Evolutionary conservation across 495 filamentous ascomycete genomes (phyloP).

Genomic region (Melanomma pulvis-pyrius): DNA sequence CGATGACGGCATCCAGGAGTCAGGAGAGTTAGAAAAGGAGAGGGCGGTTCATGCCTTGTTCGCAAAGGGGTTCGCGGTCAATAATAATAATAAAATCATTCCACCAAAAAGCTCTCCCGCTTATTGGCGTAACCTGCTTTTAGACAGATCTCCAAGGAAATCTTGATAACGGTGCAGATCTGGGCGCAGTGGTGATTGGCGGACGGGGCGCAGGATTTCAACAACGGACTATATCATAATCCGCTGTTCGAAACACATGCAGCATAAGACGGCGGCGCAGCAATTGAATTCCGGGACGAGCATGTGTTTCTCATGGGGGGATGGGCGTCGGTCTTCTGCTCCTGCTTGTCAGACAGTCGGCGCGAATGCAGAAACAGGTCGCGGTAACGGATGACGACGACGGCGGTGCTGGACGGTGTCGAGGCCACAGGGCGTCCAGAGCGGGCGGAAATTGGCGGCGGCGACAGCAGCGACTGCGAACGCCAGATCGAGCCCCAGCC

Average conservation of each 20-base stretch:
- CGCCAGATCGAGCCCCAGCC: constrained; percentile 10
- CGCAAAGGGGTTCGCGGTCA: background rate
- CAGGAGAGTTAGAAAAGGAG: background rate
- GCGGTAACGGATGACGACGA: background rate
- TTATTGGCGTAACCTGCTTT: background rate
- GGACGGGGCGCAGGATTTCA: background rate
- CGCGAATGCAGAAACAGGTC: background rate
- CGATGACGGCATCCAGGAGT: background rate
- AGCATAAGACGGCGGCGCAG: background rate
- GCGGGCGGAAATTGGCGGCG: constrained; percentile 18
- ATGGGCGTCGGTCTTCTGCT: too few species aligned
- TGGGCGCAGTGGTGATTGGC: background rate
- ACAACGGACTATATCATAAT: background rate
- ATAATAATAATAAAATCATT: too few species aligned
- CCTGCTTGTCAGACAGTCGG: background rate
- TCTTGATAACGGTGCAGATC: background rate
- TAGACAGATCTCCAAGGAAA: background rate
- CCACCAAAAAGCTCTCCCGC: background rate
- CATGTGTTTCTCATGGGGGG: background rate
- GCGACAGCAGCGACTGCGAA: background rate
- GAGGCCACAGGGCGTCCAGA: background rate
- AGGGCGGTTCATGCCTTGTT: background rate
- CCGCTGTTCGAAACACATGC: background rate
- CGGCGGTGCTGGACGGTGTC: background rate
- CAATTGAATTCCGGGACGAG: background rate